Conservation (phyloP, 352 stramenopile species). For the Blastocystis sp. region DNA sequence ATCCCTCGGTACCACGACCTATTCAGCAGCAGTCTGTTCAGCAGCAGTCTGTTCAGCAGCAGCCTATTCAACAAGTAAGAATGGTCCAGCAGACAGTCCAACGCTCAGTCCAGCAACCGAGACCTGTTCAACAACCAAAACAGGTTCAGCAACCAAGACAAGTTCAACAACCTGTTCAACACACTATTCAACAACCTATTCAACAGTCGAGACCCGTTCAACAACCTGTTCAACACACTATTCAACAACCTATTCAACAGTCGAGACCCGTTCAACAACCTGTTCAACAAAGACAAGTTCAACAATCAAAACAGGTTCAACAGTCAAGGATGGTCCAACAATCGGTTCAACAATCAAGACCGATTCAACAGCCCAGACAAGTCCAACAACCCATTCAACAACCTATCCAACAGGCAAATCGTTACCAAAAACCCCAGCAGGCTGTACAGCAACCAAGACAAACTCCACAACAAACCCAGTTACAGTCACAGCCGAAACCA, state of each 20-base stretch:
- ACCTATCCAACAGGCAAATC: background rate
- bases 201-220: constrained; percentile 11
- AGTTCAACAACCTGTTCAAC: constrained; percentile 20
- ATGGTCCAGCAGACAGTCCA: background rate
- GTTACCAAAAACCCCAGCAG: background rate
- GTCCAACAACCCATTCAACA: background rate
- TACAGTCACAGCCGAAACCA: background rate
- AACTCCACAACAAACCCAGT: background rate
- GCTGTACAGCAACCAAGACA: background rate
- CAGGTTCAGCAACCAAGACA: background rate
- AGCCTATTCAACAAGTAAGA: background rate
- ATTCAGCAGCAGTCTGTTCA: background rate
- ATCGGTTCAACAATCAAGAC: background rate
- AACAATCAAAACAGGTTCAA: background rate
- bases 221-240: constrained; percentile 21
- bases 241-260: background rate
- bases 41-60: background rate
- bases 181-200: constrained; percentile 14
- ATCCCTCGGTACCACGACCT: background rate
- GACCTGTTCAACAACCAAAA: background rate
- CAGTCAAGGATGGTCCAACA: background rate
- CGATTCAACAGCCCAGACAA: background rate
- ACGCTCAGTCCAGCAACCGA: background rate
- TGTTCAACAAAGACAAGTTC: background rate
- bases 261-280: constrained; percentile 3